A percentile compares a stretch with the other conserved stretches of the same genome.
Conservation (phyloP, 192 early-diverging fungal genomes). For the Rhizophagus clarus region DNA sequence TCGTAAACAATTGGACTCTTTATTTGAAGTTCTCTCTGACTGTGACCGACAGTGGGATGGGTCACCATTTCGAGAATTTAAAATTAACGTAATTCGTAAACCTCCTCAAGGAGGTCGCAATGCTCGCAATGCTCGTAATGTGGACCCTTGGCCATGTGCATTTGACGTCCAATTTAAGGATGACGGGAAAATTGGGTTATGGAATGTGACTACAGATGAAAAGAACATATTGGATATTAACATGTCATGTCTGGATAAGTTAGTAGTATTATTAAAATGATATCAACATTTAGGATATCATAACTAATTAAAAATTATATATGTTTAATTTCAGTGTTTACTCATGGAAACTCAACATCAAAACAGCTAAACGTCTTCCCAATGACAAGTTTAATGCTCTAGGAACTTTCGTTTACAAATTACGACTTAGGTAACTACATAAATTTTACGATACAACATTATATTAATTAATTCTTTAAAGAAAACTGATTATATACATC, state of each 20-base stretch:
- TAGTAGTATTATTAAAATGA: neutral
- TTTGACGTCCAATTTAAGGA: slow-evolving; percentile 34
- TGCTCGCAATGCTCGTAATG: no score
- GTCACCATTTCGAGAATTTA: slow-evolving; percentile 19
- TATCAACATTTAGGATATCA: neutral
- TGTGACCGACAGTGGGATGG: slow-evolving; percentile 15
- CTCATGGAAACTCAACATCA: slow-evolving; percentile 42
- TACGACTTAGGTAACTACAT: slow-evolving; percentile 32
- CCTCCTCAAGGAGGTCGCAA: neutral
- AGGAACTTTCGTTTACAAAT: slow-evolving; percentile 35
- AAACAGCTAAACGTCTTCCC: slow-evolving; percentile 37
- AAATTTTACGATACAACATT: neutral
- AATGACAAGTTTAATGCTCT: slow-evolving; percentile 37
- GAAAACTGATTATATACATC: neutral
- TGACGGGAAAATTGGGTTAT: slow-evolving; percentile 39
- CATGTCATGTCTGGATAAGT: slow-evolving; percentile 40
- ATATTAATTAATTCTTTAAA: neutral
- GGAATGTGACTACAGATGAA: slow-evolving; percentile 41
- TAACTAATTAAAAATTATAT: neutral
- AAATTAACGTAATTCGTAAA: neutral
- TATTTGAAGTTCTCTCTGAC: slow-evolving; percentile 35
- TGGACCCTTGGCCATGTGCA: neutral
- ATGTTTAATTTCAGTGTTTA: slow-evolving; percentile 35
- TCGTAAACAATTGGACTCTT: slow-evolving; percentile 16
- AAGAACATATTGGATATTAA: slow-evolving; percentile 34